Conservation (phyloP, 257 asterid species). For the Salvia hispanica region DNA sequence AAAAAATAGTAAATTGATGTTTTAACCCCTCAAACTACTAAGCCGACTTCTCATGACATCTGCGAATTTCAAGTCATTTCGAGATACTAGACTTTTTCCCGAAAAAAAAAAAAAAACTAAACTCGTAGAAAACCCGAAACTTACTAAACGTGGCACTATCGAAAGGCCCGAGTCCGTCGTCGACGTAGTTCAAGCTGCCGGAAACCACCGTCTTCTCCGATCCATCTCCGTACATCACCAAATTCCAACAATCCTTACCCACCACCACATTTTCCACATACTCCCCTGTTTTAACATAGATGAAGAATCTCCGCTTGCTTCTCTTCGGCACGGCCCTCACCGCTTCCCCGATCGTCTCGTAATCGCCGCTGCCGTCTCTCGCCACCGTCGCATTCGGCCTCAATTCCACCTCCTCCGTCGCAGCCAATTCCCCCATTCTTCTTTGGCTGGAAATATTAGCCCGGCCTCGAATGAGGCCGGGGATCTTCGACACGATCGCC, state of each 20-base stretch:
- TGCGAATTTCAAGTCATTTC: no score
- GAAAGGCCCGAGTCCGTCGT: slow-evolving; percentile 35
- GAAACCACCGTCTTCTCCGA: slow-evolving; percentile 37
- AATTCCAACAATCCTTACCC: slow-evolving; percentile 35
- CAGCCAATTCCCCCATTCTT: not conserved
- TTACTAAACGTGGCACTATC: slow-evolving; percentile 41
- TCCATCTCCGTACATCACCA: slow-evolving; percentile 47
- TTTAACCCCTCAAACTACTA: no score
- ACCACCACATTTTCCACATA: slow-evolving; percentile 35
- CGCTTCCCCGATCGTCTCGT: slow-evolving; percentile 31
- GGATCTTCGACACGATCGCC: slow-evolving; percentile 36
- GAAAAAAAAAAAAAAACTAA: no score
- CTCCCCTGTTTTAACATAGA: slow-evolving; percentile 38
- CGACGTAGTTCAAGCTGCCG: slow-evolving; percentile 23
- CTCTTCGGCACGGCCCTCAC: slow-evolving; percentile 33
- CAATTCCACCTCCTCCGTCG: slow-evolving; percentile 8
- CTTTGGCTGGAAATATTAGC: slow-evolving; percentile 5
- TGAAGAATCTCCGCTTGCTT: slow-evolving; percentile 29
- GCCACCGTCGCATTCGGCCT: slow-evolving; percentile 34
- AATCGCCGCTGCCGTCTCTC: slow-evolving; percentile 41
- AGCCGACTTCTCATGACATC: no score
- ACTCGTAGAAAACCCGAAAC: not conserved
- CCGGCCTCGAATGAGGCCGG: not conserved
- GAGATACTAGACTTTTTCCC: no score
- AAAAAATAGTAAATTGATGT: no score